phyloP scores from a whole-genome alignment of 2,329 filamentous ascomycete species.

The Mycosphaerella sp. region DNA sequence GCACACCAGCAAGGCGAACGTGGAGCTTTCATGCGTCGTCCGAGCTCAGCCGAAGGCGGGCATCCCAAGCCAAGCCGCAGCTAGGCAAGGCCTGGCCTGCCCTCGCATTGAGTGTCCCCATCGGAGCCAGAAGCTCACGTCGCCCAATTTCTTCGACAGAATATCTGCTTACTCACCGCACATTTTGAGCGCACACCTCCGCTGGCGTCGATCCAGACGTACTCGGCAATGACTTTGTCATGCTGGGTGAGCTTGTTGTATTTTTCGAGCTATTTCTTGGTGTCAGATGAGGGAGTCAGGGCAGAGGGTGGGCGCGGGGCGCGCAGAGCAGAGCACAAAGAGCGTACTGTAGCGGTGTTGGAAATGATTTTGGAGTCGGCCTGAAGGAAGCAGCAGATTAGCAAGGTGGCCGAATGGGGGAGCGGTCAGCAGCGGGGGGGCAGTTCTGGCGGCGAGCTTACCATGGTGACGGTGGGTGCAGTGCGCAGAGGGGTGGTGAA shows the following conservation, averaged over 20 bases:
- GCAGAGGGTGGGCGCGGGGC: neutral
- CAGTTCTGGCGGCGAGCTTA: neutral
- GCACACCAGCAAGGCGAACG: neutral
- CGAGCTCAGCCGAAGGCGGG: conserved; percentile 16
- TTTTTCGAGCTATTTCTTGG: conserved; percentile 67
- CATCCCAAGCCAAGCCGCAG: conserved; percentile 15
- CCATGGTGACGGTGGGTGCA: conserved; percentile 9
- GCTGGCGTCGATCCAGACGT: conserved; percentile 86
- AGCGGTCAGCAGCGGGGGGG: neutral
- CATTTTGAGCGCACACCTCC: conserved; percentile 90
- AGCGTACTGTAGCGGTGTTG: conserved; percentile 45
- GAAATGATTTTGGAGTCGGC: conserved; percentile 33
- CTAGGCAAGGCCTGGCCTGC: neutral
- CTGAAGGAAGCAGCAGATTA: conserved; percentile 13
- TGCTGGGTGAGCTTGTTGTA: conserved; percentile 88
- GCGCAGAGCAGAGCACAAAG: neutral
- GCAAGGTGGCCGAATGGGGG: neutral
- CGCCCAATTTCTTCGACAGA: neutral
- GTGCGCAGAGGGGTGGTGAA: neutral
- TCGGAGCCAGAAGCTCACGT: conserved; percentile 4
- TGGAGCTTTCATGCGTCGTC: conserved; percentile 11
- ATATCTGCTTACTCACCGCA: conserved; percentile 60
- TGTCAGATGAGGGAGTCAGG: conserved; percentile 11
- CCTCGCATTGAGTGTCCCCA: conserved; percentile 8
- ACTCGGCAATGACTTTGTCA: conserved; percentile 85